Conservation (phyloP, 176 grass and related monocot genomes). For the Ensete ventricosum region DNA sequence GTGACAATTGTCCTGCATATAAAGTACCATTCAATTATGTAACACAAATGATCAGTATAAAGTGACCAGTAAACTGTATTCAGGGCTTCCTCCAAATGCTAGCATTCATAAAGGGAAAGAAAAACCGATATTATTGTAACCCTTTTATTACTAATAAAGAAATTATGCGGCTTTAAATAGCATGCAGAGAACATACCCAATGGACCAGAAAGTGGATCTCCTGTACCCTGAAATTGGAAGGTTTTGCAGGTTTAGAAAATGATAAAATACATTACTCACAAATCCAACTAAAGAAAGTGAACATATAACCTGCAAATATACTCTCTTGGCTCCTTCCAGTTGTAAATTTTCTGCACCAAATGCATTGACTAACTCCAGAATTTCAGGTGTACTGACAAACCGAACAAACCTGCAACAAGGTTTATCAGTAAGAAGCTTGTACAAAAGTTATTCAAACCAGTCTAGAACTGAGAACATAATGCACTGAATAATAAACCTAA, state of each 20-base stretch:
- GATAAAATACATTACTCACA: constrained; percentile 1
- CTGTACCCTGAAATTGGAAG: constrained; percentile 44
- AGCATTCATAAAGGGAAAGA: too few species aligned
- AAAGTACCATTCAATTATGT: too few species aligned
- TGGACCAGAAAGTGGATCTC: constrained; percentile 39
- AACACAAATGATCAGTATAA: too few species aligned
- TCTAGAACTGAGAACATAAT: background rate
- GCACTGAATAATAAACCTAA: constrained; percentile 23
- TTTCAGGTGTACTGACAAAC: constrained; percentile 85
- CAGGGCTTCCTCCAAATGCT: too few species aligned
- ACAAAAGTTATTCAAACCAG: background rate
- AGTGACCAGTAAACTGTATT: too few species aligned
- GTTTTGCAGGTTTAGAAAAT: constrained; percentile 30
- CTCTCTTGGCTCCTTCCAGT: constrained; percentile 86
- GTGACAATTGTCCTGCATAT: too few species aligned
- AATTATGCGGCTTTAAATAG: background rate
- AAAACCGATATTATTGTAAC: too few species aligned
- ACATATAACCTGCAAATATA: constrained; percentile 47
- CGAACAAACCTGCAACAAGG: constrained; percentile 68
- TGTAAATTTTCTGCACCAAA: constrained; percentile 75
- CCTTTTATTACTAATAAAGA: constrained; percentile 12
- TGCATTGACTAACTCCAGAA: constrained; percentile 62
- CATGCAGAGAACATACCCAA: constrained; percentile 38
- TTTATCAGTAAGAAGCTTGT: background rate
- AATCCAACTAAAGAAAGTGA: background rate